Percentiles rank a stretch among this genome's conserved stretches.
phyloP scores from a whole-genome alignment of 2,329 filamentous ascomycete genomes.

The Colletotrichum sp. region DNA sequence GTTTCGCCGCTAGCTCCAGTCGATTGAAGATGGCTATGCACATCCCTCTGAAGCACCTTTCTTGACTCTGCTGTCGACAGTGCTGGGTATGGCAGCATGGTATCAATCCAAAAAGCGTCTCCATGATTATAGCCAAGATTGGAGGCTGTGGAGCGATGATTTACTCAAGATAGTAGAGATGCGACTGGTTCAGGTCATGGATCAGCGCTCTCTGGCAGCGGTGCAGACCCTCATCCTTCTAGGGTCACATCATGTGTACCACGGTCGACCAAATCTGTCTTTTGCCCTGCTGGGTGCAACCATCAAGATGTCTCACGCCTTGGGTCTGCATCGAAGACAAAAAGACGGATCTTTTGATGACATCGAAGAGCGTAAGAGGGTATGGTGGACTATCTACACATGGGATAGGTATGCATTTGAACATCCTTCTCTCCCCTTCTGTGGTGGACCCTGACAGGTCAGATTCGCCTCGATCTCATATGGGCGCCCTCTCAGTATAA shows the following conservation, averaged over 20 bases:
- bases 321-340: neutral
- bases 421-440: neutral
- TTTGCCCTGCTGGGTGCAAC: neutral
- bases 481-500: neutral
- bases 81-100: neutral
- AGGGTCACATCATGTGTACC: neutral
- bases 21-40: neutral
- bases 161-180: neutral
- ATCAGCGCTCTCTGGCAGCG: neutral
- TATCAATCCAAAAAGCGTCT: neutral
- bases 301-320: neutral
- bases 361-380: neutral
- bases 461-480: neutral
- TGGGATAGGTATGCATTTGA: neutral
- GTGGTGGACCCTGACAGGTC: neutral
- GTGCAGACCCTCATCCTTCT: neutral
- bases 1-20: neutral
- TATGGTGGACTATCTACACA: neutral
- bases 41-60: neutral
- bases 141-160: neutral
- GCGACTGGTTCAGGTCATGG: neutral
- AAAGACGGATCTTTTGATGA: neutral
- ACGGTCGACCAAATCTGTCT: neutral
- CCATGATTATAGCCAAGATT: neutral
- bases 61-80: neutral